Evolutionary conservation across 345 rosid species (phyloP).

Genomic region (Firmiana major): DNA sequence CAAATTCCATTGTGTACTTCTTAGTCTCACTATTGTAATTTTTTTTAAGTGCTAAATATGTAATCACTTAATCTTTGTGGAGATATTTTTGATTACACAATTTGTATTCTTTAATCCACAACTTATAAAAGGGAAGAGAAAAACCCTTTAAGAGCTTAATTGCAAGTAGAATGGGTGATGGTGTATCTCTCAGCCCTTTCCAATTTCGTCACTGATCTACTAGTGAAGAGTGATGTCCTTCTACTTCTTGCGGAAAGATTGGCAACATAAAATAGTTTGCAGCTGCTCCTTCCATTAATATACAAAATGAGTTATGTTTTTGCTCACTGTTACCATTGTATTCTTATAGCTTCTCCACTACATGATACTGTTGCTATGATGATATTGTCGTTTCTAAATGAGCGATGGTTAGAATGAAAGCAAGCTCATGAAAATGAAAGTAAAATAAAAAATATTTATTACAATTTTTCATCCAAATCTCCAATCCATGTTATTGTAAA

Average conservation of each 20-base stretch:
- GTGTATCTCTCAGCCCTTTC: slow-evolving; percentile 98
- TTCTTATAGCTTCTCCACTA: slow-evolving; percentile 1
- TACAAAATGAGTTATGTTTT: slow-evolving; percentile 5
- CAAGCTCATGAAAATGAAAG: background rate
- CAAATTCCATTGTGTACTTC: too few species aligned
- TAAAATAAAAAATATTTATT: background rate
- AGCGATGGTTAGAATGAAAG: slow-evolving; percentile 2
- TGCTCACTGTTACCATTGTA: background rate
- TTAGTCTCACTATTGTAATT: too few species aligned
- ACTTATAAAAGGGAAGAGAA: too few species aligned
- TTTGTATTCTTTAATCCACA: too few species aligned
- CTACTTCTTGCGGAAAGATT: slow-evolving; percentile 77
- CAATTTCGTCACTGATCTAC: slow-evolving; percentile 60
- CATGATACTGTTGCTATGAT: background rate
- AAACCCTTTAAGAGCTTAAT: too few species aligned
- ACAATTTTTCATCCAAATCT: background rate
- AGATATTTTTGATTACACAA: too few species aligned
- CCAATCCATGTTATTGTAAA: too few species aligned
- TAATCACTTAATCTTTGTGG: too few species aligned
- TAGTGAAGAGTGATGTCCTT: slow-evolving; percentile 69
- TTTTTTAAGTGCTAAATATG: too few species aligned
- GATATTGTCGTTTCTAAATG: background rate
- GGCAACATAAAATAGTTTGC: slow-evolving; percentile 72
- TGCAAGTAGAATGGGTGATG: slow-evolving; percentile 93
- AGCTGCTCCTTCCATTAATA: slow-evolving; percentile 83